Conservation (phyloP, 2,329 filamentous ascomycete species). For the Apiospora koreana region DNA sequence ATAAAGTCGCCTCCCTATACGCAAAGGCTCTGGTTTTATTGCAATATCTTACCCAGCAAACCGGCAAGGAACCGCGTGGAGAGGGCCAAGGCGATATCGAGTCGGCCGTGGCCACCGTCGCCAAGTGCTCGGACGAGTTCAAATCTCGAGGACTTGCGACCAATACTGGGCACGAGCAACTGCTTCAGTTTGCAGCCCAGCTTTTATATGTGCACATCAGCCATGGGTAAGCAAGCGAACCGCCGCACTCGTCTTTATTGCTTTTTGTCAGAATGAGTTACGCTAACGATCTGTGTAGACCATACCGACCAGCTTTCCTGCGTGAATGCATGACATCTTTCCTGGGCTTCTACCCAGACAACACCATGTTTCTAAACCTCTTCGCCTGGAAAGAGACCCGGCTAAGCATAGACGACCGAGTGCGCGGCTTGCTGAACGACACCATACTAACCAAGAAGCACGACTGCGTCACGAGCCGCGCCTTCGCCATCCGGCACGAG, state of each 20-base stretch:
- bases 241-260: background rate
- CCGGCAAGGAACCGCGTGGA: conserved; percentile 45
- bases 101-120: conserved; percentile 46
- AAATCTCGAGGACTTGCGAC: conserved; percentile 34
- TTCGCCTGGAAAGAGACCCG: conserved; percentile 74
- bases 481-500: conserved; percentile 56
- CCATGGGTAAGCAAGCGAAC: conserved; percentile 47
- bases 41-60: conserved; percentile 59
- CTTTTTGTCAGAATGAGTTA: background rate
- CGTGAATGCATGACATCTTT: conserved; percentile 63
- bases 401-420: conserved; percentile 73
- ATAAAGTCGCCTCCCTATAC: conserved; percentile 52
- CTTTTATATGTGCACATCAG: conserved; percentile 68
- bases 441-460: conserved; percentile 43
- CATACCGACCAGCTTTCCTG: conserved; percentile 68
- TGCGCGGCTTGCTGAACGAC: conserved; percentile 65
- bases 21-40: conserved; percentile 67
- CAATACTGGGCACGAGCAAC: conserved; percentile 54
- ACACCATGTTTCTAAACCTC: conserved; percentile 73
- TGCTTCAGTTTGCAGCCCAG: conserved; percentile 68
- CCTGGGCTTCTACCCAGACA: conserved; percentile 68
- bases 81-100: conserved; percentile 56
- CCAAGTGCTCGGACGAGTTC: conserved; percentile 44
- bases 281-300: conserved; percentile 35
- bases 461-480: conserved; percentile 45